These are phyloP conservation scores for Aspergillus tubingensis DNA, from an alignment of 2,329 filamentous ascomycete genomes.

Conservation along the genomic window DNA sequence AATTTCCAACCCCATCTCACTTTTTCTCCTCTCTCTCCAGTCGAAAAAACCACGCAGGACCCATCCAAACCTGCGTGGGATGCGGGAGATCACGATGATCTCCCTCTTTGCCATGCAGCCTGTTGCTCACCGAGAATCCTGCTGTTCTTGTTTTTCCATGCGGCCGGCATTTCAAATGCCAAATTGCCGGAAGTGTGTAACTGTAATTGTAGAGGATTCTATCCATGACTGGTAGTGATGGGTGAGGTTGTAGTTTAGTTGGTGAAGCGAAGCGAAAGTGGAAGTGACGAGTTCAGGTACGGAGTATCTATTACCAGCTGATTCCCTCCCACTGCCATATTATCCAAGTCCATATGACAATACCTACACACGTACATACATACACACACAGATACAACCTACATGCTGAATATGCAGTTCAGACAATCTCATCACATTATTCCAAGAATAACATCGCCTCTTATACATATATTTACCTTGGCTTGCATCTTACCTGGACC, in stretches of 20 bases:
- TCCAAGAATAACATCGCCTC: too few relatives aligned
- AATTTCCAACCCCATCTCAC: neutral
- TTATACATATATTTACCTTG: too few relatives aligned
- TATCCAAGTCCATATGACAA: too few relatives aligned
- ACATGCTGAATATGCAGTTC: too few relatives aligned
- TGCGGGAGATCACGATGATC: slow-evolving; percentile 5
- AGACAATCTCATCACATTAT: too few relatives aligned
- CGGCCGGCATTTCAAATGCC: neutral
- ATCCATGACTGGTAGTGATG: neutral
- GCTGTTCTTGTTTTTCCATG: neutral
- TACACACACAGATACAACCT: too few relatives aligned
- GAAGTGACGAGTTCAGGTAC: too few relatives aligned
- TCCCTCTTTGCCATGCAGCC: neutral
- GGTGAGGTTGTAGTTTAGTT: neutral
- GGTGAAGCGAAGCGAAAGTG: neutral
- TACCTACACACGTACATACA: too few relatives aligned
- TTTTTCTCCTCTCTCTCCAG: neutral
- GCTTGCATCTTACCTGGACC: too few relatives aligned
- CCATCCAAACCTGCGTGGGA: neutral
- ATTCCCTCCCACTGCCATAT: too few relatives aligned
- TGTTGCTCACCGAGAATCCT: neutral
- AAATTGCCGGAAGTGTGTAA: neutral
- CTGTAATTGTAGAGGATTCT: neutral
- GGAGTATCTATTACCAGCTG: too few relatives aligned
- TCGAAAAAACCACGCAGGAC: neutral